Conservation (phyloP, 2,329 filamentous ascomycete genomes). For the Neonectria punicea region DNA sequence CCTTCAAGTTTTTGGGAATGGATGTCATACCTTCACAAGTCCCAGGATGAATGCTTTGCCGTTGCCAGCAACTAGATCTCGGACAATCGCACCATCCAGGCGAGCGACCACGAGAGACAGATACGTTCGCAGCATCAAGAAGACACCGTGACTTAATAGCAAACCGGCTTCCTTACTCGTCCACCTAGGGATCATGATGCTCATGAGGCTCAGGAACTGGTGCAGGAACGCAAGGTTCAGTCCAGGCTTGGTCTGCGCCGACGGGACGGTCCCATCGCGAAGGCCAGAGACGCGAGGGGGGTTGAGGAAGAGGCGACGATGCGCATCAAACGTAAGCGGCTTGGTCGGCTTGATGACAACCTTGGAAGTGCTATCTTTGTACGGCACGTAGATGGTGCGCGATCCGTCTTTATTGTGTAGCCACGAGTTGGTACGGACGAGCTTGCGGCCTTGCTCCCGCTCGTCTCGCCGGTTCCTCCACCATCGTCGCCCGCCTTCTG, state of each 20-base stretch:
- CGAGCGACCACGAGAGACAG: slow-evolving; percentile 92
- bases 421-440: slow-evolving; percentile 92
- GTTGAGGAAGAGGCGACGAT: slow-evolving; percentile 91
- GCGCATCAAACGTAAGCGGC: slow-evolving; percentile 93
- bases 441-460: slow-evolving; percentile 81
- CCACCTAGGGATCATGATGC: slow-evolving; percentile 97
- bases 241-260: slow-evolving; percentile 90
- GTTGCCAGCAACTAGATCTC: slow-evolving; percentile 95
- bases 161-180: slow-evolving; percentile 95
- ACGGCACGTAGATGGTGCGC: slow-evolving; percentile 93
- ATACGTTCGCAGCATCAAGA: slow-evolving; percentile 92
- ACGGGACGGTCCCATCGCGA: slow-evolving; percentile 79
- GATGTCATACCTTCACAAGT: slow-evolving; percentile 73
- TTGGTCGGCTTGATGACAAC: slow-evolving; percentile 93
- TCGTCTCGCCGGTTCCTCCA: slow-evolving; percentile 80
- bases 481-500: slow-evolving; percentile 82
- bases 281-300: slow-evolving; percentile 86
- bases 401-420: slow-evolving; percentile 94
- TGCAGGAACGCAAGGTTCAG: slow-evolving; percentile 96
- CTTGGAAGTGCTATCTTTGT: slow-evolving; percentile 87
- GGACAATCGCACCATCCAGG: slow-evolving; percentile 93
- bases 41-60: slow-evolving; percentile 89
- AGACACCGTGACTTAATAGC: slow-evolving; percentile 87
- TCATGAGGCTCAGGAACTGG: slow-evolving; percentile 94
- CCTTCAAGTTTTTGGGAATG: neutral